A percentile compares a stretch with the other conserved stretches of the same genome.
Conservation (phyloP, 805 yeast genomes). For the Isabelozyma rhagii region DNA sequence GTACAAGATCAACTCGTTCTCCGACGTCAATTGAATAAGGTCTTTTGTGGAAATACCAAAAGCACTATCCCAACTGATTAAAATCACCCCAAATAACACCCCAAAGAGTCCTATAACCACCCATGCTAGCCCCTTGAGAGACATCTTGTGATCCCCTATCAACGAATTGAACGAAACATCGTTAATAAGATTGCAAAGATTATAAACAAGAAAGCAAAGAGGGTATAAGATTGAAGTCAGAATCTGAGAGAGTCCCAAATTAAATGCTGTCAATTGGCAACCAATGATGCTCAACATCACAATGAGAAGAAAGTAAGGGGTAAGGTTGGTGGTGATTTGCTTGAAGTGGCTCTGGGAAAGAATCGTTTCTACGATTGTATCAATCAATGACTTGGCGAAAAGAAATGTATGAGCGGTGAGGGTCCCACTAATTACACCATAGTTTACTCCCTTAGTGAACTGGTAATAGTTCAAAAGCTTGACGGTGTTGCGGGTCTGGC, state of each 20-base stretch:
- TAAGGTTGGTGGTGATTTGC: constrained; percentile 15
- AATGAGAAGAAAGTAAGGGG: constrained; percentile 43
- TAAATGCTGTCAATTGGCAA: constrained; percentile 68
- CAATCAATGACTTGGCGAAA: constrained; percentile 82
- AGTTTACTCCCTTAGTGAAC: constrained; percentile 54
- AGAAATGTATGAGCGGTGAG: constrained; percentile 82
- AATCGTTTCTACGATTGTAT: constrained; percentile 52
- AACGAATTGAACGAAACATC: constrained; percentile 59
- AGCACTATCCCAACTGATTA: constrained; percentile 55
- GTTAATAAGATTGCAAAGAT: constrained; percentile 53
- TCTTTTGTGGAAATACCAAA: constrained; percentile 9
- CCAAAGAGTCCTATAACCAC: constrained; percentile 46
- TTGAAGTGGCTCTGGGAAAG: constrained; percentile 19
- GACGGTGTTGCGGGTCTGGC: constrained; percentile 5
- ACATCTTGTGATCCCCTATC: constrained; percentile 38
- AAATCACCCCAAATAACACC: constrained; percentile 65
- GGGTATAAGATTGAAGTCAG: constrained; percentile 83
- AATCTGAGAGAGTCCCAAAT: constrained; percentile 65
- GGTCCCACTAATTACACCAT: constrained; percentile 70
- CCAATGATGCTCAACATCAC: constrained; percentile 63
- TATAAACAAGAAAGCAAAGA: constrained; percentile 78
- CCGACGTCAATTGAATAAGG: not conserved
- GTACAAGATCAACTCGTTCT: constrained; percentile 7
- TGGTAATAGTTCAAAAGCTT: constrained; percentile 16
- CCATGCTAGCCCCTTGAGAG: constrained; percentile 48